These are phyloP conservation scores for Salicornia ramosissima DNA, from an alignment of 148 eudicot species.

Conservation along the genomic window DNA sequence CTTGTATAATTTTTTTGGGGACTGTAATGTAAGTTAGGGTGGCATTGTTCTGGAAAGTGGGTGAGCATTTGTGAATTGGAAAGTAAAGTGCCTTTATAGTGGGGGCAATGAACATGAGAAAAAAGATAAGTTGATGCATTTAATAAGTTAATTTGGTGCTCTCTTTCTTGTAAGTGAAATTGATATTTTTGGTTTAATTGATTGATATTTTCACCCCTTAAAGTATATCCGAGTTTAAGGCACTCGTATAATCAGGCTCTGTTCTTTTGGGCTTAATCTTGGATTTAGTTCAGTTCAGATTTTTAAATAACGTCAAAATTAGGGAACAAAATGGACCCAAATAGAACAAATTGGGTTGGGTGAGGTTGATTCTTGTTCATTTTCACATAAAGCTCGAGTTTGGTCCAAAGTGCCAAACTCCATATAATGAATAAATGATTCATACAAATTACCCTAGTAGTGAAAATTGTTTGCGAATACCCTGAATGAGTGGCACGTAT, in stretches of 20 bases:
- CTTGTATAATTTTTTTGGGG: not conserved
- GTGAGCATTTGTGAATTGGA: conserved; percentile 6
- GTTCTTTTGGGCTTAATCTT: too few relatives aligned
- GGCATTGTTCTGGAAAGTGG: conserved; percentile 18
- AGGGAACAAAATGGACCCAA: too few relatives aligned
- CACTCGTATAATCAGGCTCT: too few relatives aligned
- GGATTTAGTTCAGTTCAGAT: too few relatives aligned
- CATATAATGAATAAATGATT: not conserved
- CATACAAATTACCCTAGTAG: not conserved
- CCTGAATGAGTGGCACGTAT: conserved; percentile 21
- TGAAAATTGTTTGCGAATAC: not conserved
- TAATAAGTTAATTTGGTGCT: too few relatives aligned
- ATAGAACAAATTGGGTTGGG: too few relatives aligned
- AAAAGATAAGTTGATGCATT: too few relatives aligned
- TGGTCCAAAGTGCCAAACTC: not conserved
- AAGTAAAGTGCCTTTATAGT: not conserved
- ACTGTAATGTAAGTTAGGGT: not conserved
- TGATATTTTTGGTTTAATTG: not conserved
- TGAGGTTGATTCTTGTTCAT: too few relatives aligned
- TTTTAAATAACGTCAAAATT: too few relatives aligned
- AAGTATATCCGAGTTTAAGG: too few relatives aligned
- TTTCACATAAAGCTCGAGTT: too few relatives aligned
- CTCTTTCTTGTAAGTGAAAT: too few relatives aligned
- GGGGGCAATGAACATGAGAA: conserved; percentile 6
- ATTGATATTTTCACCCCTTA: not conserved